These are phyloP conservation scores for Paraphoma sp. DNA, from an alignment of 2,329 filamentous ascomycete species.

Conservation along the genomic window DNA sequence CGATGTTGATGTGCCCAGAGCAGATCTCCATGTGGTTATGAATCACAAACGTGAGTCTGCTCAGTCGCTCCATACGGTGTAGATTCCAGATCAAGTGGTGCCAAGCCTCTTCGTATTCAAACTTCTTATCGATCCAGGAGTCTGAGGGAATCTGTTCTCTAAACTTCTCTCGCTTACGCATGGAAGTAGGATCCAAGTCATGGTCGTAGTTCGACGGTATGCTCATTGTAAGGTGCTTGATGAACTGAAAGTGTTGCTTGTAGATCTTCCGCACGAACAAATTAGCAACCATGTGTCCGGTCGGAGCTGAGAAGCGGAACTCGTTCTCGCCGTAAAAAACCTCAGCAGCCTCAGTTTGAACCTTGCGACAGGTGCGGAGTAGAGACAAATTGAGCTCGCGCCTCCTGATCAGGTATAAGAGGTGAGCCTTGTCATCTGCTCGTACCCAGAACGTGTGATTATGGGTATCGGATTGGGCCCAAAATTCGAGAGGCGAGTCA, in stretches of 20 bases:
- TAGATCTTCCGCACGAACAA: neutral
- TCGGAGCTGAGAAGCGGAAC: conserved; percentile 18
- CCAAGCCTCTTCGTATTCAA: neutral
- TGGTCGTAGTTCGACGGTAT: neutral
- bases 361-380: conserved; percentile 7
- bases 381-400: conserved; percentile 3
- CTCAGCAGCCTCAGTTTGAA: conserved; percentile 13
- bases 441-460: neutral
- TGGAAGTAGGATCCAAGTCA: neutral
- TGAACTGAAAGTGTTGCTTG: neutral
- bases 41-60: neutral
- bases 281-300: conserved; percentile 12
- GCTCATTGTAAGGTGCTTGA: neutral
- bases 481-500: conserved; percentile 2
- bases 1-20: neutral
- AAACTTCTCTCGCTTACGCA: neutral
- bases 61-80: neutral
- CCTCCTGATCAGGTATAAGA: neutral
- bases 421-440: neutral
- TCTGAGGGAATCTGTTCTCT: neutral
- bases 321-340: conserved; percentile 18
- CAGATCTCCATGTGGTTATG: neutral
- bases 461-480: neutral
- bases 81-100: neutral
- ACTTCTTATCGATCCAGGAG: neutral